Base-by-base conservation (phyloP, 208 protist genomes). In the Wallacemonas sp. region DNA sequence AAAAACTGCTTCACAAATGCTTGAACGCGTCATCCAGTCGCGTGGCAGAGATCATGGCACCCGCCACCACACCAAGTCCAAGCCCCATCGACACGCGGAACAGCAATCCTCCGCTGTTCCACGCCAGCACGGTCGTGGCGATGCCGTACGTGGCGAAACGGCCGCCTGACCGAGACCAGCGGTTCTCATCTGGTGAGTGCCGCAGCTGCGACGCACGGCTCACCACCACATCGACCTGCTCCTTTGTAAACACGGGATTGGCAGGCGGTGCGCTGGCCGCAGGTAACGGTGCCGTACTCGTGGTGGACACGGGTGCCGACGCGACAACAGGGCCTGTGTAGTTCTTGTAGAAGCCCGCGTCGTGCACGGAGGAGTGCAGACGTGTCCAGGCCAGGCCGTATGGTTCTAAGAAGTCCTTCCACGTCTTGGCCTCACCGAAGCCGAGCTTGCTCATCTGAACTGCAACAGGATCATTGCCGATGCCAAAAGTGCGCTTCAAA, bases 31-130 rank as follows among this genome's bases (percentile, higher is more conserved):
- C 68, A 62, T 95, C 88, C 24, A 90, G 61, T 14, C 80, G 72
- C 28, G 75, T 79, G 1, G 75, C 79, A 0, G 88, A 95, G 12
- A 84, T 49, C 3, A 75, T 47, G 33, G 66, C 60, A 0, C 70
- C 88, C 2, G 71, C 53, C 17, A 76, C 70, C 1, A 90, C 79
- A 1, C 88, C 88, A 28, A 82, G 42, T 5, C 88, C 88, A 9
- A 92, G 60, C 2, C 88, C 88, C 80, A 95, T 90, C 26, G 54
- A 72, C 36, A 79, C 44, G 0, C 88, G 71, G 65, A 84, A 90
- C 31, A 83, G 55, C 53, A 77, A 58, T 4, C 69, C 65, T 5
- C 84, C 78, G 54, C 74, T 86, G 63, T 92, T 95, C 86, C 85
- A 92, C 42, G 75, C 68, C 21, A 95, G 65, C 53, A 95, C 62